Evolutionary conservation across 73 alveolate species (phyloP).

Genomic region (Symbiodinium natans): DNA sequence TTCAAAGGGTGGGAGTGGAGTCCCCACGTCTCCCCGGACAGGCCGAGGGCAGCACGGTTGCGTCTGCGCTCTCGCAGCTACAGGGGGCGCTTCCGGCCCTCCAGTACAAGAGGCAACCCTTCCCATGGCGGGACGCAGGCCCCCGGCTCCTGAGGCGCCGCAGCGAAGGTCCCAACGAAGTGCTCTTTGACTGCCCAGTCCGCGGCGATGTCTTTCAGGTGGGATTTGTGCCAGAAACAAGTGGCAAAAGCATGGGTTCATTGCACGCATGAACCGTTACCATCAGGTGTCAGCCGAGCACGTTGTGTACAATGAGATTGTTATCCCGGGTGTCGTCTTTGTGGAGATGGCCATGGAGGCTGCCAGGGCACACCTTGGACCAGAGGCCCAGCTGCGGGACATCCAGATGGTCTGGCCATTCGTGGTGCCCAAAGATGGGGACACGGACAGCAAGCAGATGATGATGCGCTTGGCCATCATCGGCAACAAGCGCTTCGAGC

Average conservation of each 20-base stretch:
- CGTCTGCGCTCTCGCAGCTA: slow-evolving; percentile 30
- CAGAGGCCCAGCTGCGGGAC: slow-evolving; percentile 79
- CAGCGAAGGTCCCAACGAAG: slow-evolving; percentile 80
- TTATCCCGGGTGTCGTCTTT: slow-evolving; percentile 83
- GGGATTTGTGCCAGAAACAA: not conserved
- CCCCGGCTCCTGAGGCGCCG: slow-evolving; percentile 67
- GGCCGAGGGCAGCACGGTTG: slow-evolving; percentile 23
- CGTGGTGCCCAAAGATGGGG: slow-evolving; percentile 93
- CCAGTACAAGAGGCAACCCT: slow-evolving; percentile 45
- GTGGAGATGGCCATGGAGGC: slow-evolving; percentile 94
- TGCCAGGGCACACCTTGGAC: slow-evolving; percentile 68
- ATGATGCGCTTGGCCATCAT: slow-evolving; percentile 88
- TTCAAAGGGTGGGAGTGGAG: too few relatives aligned
- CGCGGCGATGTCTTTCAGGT: slow-evolving; percentile 65
- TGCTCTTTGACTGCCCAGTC: slow-evolving; percentile 81
- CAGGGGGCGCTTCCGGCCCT: slow-evolving; percentile 25
- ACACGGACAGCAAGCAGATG: slow-evolving; percentile 92
- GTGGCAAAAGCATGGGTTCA: too few relatives aligned
- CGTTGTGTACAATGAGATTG: slow-evolving; percentile 84
- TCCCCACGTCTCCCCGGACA: too few relatives aligned
- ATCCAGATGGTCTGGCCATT: slow-evolving; percentile 94
- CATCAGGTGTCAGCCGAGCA: slow-evolving; percentile 27
- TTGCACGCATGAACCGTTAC: too few relatives aligned
- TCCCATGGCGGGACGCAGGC: slow-evolving; percentile 93
- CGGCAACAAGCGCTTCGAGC: slow-evolving; percentile 93